phyloP scores from a whole-genome alignment of 1,139 yeast species.

The Oligophagozyma castellii region DNA sequence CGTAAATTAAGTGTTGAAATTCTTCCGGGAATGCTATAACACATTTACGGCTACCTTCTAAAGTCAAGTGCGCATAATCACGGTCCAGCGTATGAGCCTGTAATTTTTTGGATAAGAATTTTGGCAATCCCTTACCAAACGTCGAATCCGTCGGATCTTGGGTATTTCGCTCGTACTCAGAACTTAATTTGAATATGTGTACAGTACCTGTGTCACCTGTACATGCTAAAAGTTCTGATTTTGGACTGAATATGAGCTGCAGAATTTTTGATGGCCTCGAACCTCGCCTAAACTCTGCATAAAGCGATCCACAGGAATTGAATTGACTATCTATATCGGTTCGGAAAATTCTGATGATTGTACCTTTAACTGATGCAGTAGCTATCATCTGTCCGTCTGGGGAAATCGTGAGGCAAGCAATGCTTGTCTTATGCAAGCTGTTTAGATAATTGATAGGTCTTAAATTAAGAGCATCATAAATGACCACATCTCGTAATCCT shows the following conservation, averaged over 20 bases:
- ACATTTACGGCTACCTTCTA: constrained; percentile 10
- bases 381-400: constrained; percentile 43
- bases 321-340: constrained; percentile 20
- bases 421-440: constrained; percentile 19
- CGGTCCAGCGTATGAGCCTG: constrained; percentile 20
- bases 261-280: constrained; percentile 46
- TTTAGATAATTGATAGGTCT: constrained; percentile 43
- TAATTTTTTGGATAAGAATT: constrained; percentile 15
- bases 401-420: constrained; percentile 25
- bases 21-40: constrained; percentile 23
- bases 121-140: constrained; percentile 11
- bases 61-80: constrained; percentile 20
- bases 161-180: constrained; percentile 2
- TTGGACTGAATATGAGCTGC: constrained; percentile 40
- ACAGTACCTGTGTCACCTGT: constrained; percentile 57
- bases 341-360: constrained; percentile 46
- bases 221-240: constrained; percentile 42
- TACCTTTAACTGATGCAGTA: constrained; percentile 60
- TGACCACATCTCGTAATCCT: constrained; percentile 18
- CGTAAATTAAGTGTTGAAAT: constrained; percentile 16
- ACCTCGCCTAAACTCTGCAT: constrained; percentile 55
- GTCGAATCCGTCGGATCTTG: constrained; percentile 5
- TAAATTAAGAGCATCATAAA: constrained; percentile 48
- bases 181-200: constrained; percentile 37
- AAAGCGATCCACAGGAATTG: constrained; percentile 17